phyloP scores from a whole-genome alignment of 345 rosid genomes.

The Rhodomyrtus tomentosa region DNA sequence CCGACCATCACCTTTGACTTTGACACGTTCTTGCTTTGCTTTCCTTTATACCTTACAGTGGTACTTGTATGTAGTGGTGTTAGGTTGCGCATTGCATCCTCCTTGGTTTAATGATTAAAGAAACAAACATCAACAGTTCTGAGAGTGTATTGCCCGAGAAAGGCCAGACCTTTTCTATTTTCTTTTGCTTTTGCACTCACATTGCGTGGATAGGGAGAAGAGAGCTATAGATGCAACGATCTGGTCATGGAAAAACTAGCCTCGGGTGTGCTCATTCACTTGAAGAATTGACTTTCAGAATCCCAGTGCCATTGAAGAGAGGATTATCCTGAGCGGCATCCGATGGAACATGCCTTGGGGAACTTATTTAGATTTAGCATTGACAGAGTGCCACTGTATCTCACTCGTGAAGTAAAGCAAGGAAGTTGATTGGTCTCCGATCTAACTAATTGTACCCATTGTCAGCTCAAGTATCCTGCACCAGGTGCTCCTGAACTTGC shows the following conservation, averaged over 20 bases:
- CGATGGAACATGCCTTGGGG: neutral
- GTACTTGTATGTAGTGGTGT: neutral
- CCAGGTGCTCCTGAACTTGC: conserved; percentile 88
- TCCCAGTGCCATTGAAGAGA: neutral
- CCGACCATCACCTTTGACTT: neutral
- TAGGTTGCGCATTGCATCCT: neutral
- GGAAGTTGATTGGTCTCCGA: neutral
- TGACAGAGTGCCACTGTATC: neutral
- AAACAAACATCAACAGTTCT: neutral
- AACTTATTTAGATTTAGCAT: neutral
- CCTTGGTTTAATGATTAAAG: neutral
- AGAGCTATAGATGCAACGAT: neutral
- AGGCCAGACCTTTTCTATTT: neutral
- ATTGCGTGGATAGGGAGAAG: neutral
- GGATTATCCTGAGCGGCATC: neutral
- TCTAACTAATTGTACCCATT: neutral
- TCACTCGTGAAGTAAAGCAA: neutral
- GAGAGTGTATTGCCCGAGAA: neutral
- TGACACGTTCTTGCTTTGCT: neutral
- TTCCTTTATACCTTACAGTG: neutral
- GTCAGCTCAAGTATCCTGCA: conserved; percentile 72
- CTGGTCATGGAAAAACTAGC: neutral
- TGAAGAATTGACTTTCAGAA: neutral
- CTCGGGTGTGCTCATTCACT: neutral
- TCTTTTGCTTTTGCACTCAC: neutral